These are phyloP conservation scores for Dovyalis caffra DNA, from an alignment of 345 rosid genomes.

Conservation along the genomic window DNA sequence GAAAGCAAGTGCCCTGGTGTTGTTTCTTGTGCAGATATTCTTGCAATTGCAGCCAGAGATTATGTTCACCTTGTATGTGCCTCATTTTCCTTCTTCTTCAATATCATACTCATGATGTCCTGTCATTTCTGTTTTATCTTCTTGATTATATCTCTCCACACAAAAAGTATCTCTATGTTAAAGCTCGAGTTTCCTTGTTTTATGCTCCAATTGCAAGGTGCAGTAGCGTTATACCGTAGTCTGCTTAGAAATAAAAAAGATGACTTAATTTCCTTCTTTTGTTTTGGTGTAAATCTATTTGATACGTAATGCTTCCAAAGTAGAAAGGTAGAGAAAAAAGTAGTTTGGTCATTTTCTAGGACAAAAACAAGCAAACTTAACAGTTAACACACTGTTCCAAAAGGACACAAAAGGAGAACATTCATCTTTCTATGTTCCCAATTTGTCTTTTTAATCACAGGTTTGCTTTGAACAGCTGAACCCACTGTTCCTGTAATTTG, in stretches of 20 bases:
- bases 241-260: background rate
- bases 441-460: background rate
- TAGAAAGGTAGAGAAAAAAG: background rate
- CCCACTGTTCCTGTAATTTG: conserved; percentile 1
- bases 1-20: conserved; percentile 78
- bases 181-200: background rate
- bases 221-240: background rate
- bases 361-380: background rate
- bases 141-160: background rate
- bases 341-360: background rate
- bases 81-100: background rate
- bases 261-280: background rate
- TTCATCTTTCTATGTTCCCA: background rate
- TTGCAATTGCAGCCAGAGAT: conserved; percentile 84
- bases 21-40: conserved; percentile 88
- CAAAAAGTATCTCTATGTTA: background rate
- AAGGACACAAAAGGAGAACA: background rate
- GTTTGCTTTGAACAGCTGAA: conserved; percentile 1
- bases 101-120: background rate
- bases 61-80: conserved; percentile 54
- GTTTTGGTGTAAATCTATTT: background rate
- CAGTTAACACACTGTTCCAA: background rate
- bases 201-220: background rate
- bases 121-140: background rate
- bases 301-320: conserved; percentile 17